These are phyloP conservation scores for Apiotrichum brassicae DNA, from an alignment of 1,284 basidiomycete genomes.

Conservation along the genomic window DNA sequence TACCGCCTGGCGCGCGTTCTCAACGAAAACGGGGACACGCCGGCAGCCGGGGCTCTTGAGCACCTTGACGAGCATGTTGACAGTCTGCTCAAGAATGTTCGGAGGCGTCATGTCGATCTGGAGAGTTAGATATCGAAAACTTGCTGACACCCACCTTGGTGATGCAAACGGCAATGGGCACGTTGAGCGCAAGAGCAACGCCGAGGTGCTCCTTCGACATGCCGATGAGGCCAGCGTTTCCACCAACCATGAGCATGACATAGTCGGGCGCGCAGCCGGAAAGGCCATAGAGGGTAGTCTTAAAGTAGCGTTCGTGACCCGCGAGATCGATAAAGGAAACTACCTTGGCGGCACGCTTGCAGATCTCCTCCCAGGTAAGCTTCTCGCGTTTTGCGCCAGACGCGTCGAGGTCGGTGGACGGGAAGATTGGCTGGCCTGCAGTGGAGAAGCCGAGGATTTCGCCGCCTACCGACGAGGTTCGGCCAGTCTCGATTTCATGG, in stretches of 20 bases:
- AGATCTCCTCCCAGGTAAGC: constrained; percentile 94
- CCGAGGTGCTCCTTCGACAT: constrained; percentile 98
- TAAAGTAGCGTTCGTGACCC: constrained; percentile 70
- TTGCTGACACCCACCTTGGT: constrained; percentile 67
- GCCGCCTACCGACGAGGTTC: constrained; percentile 92
- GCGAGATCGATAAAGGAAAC: constrained; percentile 91
- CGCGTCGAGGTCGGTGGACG: constrained; percentile 52
- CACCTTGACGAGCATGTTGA: constrained; percentile 89
- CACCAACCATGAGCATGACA: constrained; percentile 92
- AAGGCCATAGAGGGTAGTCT: constrained; percentile 91
- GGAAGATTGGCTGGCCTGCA: constrained; percentile 67
- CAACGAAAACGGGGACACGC: constrained; percentile 52
- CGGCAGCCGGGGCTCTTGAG: constrained; percentile 88
- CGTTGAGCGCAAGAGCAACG: constrained; percentile 84
- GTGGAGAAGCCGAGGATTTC: constrained; percentile 86
- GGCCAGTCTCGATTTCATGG: constrained; percentile 91
- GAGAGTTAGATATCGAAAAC: constrained; percentile 4
- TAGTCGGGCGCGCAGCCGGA: constrained; percentile 93
- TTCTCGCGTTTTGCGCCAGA: constrained; percentile 66
- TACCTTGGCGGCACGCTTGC: constrained; percentile 80
- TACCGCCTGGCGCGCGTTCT: constrained; percentile 60
- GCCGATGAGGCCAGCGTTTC: constrained; percentile 87
- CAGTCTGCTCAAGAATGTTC: constrained; percentile 80
- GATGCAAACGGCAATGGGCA: constrained; percentile 89
- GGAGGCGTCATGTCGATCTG: constrained; percentile 96